phyloP scores from a whole-genome alignment of 1,284 basidiomycete genomes.

The Trichosporon sp. region DNA sequence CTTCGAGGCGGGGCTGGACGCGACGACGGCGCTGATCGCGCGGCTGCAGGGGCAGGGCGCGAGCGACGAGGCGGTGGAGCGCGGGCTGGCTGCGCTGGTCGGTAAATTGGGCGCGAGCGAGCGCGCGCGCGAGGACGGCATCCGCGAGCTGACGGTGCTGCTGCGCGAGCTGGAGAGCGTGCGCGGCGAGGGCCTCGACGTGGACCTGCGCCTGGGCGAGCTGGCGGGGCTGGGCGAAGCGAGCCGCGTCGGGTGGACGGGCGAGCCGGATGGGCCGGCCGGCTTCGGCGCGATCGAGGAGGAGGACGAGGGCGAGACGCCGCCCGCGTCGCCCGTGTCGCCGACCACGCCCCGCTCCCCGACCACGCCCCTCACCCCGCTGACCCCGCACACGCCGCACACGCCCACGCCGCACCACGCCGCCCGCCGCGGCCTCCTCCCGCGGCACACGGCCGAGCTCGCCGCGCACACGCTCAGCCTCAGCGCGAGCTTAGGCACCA shows the following conservation, averaged over 20 bases:
- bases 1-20: background rate
- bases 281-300: background rate
- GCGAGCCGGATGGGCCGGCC: background rate
- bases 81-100: constrained; percentile 11
- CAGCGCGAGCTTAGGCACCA: background rate
- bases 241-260: constrained; percentile 3
- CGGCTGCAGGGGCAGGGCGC: background rate
- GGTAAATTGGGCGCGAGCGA: constrained; percentile 13
- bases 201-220: background rate
- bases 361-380: background rate
- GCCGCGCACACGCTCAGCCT: background rate
- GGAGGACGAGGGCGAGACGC: background rate
- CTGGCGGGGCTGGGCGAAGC: background rate
- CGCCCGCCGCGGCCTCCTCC: background rate
- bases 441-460: background rate
- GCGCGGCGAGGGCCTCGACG: background rate
- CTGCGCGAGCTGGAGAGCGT: constrained; percentile 12
- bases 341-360: background rate
- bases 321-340: background rate
- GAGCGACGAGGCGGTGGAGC: background rate
- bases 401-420: background rate
- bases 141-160: constrained; percentile 12
- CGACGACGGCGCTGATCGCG: background rate
- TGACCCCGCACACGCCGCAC: background rate
- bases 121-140: constrained; percentile 18